phyloP scores from a whole-genome alignment of 1,284 basidiomycete genomes.

The Trichosporon sp. region DNA sequence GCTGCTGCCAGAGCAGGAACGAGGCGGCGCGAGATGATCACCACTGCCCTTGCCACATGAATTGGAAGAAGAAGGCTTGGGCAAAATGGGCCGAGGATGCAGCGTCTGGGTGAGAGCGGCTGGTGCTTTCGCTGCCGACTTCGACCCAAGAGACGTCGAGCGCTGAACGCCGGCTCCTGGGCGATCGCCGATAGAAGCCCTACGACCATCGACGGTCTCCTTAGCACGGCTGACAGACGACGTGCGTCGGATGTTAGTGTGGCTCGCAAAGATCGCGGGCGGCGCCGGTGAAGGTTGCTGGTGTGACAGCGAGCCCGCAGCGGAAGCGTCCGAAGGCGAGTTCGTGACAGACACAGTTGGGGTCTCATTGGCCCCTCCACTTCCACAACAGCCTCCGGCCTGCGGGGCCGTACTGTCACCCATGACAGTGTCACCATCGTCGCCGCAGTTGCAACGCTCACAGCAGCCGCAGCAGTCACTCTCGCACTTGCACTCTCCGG shows the following conservation, averaged over 20 bases:
- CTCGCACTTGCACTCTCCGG: conserved; percentile 45
- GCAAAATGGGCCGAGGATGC: conserved; percentile 30
- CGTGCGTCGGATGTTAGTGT: conserved; percentile 10
- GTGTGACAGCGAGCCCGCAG: conserved; percentile 1
- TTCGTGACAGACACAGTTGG: conserved; percentile 2
- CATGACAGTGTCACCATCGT: conserved; percentile 30
- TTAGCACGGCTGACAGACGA: conserved; percentile 20
- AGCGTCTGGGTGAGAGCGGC: conserved; percentile 27
- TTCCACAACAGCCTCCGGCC: conserved; percentile 10
- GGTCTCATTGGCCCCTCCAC: not conserved
- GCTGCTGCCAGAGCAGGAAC: conserved; percentile 7
- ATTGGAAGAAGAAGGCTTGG: conserved; percentile 19
- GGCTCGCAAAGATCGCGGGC: not conserved
- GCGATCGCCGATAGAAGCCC: not conserved
- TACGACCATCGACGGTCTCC: conserved; percentile 9
- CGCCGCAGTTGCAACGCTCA: conserved; percentile 39
- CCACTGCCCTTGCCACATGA: not conserved
- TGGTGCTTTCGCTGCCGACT: conserved; percentile 28
- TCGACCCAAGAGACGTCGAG: conserved; percentile 25
- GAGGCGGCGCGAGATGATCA: conserved; percentile 9
- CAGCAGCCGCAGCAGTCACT: conserved; percentile 49
- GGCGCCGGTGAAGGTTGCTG: conserved; percentile 9
- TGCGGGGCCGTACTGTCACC: conserved; percentile 2
- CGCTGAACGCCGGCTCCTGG: conserved; percentile 15
- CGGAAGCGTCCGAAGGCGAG: conserved; percentile 3